These are phyloP conservation scores for Fraxinus greggii DNA, from an alignment of 305 asterid species.

Conservation along the genomic window DNA sequence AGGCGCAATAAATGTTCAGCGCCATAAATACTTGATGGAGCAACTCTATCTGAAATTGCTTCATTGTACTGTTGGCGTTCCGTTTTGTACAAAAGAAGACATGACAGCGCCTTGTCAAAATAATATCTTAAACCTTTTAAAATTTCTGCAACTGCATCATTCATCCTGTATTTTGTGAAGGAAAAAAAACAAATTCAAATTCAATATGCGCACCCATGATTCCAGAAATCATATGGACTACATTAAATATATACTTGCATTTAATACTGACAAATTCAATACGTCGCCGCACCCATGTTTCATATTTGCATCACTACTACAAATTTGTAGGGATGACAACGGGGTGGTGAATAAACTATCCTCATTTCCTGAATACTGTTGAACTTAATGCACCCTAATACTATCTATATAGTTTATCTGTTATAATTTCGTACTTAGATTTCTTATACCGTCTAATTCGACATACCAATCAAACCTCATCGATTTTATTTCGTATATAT, in stretches of 20 bases:
- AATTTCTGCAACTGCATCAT: constrained; percentile 71
- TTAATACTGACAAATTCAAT: too few relatives aligned
- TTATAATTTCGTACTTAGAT: neutral
- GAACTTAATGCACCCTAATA: neutral
- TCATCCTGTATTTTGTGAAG: constrained; percentile 45
- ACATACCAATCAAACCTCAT: neutral
- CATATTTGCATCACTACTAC: neutral
- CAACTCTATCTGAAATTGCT: constrained; percentile 46
- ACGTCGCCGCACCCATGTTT: too few relatives aligned
- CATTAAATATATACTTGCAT: neutral
- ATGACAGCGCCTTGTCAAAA: constrained; percentile 79
- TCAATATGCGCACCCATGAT: neutral
- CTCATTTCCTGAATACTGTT: neutral
- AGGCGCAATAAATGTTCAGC: constrained; percentile 96
- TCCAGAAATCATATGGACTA: neutral
- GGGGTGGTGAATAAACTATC: neutral
- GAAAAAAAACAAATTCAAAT: constrained; percentile 6
- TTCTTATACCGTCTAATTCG: too few relatives aligned
- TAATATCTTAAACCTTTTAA: constrained; percentile 77
- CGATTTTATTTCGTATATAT: neutral
- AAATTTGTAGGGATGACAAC: neutral
- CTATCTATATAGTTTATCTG: neutral
- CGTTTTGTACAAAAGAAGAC: constrained; percentile 72
- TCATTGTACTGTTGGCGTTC: constrained; percentile 88
- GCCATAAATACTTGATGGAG: constrained; percentile 88